Evolutionary conservation across 1,284 basidiomycete genomes (phyloP), one percentile per base, ranked within the genome.

Genomic region (Cerrena zonata): DNA sequence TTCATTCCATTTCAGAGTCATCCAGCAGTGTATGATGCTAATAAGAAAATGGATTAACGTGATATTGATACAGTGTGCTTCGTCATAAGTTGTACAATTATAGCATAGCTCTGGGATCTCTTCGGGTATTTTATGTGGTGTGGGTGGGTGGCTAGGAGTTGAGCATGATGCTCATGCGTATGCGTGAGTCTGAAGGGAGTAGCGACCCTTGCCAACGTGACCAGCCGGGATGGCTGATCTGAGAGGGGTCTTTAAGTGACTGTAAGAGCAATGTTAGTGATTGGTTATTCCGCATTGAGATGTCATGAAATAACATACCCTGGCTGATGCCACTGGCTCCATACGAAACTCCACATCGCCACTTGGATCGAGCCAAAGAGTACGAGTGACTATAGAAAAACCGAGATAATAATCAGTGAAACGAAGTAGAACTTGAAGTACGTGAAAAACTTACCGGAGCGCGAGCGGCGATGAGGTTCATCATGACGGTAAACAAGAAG

Each of bases 141-240:
- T n/a, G n/a, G n/a, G n/a, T n/a, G n/a, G n/a, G n/a, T n/a, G n/a
- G n/a, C n/a, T n/a, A n/a, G n/a, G n/a, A n/a, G n/a, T n/a, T n/a
- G n/a, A n/a, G n/a, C n/a, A n/a, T n/a, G n/a, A n/a, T n/a, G 3
- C 4, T 23, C 46, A 37, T 38, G 30, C 5, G 45, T 27, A 39
- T 47, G 44, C 30, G 25, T 26, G 19, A 18, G 44, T 5, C 30
- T n/a, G 39, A n/a, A n/a, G n/a, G n/a, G n/a, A 23, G 19, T 23
- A 46, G 10, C 60, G 56, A 21, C 50, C 41, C 30, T 53, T 47
- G 38, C 60, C 61, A 43, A 62, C 50, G 51, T 62, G 56, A 23
- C 59, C 62, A 52, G 59, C 57, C 37, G 62, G 61, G 39, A 64
- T 64, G 25, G 60, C 60, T 40, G 59, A 58, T 21, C 55, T 58